Evolutionary conservation across 805 yeast species (phyloP).

Genomic region (Candida pseudoglaebosa): DNA sequence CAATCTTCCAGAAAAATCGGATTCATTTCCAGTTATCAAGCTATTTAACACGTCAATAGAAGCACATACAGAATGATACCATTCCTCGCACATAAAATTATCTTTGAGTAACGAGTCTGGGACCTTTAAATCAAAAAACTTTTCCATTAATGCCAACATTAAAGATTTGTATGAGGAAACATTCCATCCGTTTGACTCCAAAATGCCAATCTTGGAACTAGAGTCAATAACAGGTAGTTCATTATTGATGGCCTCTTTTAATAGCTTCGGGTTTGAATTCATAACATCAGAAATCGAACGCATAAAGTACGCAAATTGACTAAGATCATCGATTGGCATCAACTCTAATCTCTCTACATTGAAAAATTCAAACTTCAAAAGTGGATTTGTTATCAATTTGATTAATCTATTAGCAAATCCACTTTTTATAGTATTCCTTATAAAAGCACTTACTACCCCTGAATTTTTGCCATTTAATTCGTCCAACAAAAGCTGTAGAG

Average conservation of each 20-base stretch:
- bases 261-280: slow-evolving; percentile 35
- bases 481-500: slow-evolving; percentile 67
- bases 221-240: slow-evolving; percentile 59
- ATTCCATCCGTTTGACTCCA: slow-evolving; percentile 43
- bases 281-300: slow-evolving; percentile 51
- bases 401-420: slow-evolving; percentile 63
- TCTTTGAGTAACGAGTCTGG: slow-evolving; percentile 17
- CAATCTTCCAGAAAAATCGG: slow-evolving; percentile 45
- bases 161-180: slow-evolving; percentile 62
- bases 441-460: slow-evolving; percentile 46
- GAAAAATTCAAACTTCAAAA: slow-evolving; percentile 41
- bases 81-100: slow-evolving; percentile 11
- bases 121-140: slow-evolving; percentile 37
- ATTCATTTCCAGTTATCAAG: slow-evolving; percentile 56
- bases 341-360: slow-evolving; percentile 20
- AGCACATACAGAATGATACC: slow-evolving; percentile 28
- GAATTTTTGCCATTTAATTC: slow-evolving; percentile 48
- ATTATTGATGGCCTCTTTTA: slow-evolving; percentile 48
- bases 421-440: slow-evolving; percentile 35
- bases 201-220: slow-evolving; percentile 36
- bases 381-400: slow-evolving; percentile 52
- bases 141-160: slow-evolving; percentile 41
- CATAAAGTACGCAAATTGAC: slow-evolving; percentile 59
- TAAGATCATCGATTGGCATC: slow-evolving; percentile 54
- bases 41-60: slow-evolving; percentile 40